Conservation (phyloP, 371 early-diverging fungal genomes). For the Mortierella polycephala region DNA sequence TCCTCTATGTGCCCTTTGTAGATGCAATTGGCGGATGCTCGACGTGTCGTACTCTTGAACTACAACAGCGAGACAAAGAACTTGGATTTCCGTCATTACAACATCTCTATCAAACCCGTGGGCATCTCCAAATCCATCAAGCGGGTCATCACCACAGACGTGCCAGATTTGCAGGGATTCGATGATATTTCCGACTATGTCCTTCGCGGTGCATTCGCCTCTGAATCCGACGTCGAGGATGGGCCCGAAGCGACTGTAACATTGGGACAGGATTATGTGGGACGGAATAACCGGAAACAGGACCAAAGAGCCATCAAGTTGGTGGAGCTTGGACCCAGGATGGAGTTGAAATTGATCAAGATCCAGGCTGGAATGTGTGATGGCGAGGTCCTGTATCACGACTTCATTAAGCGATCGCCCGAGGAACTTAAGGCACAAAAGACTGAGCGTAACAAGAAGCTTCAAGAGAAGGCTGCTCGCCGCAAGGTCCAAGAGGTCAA, state of each 20-base stretch:
- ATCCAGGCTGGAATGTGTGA: constrained; percentile 92
- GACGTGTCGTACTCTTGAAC: constrained; percentile 92
- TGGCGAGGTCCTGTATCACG: constrained; percentile 93
- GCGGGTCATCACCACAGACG: constrained; percentile 73
- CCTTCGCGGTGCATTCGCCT: constrained; percentile 83
- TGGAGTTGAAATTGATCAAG: constrained; percentile 90
- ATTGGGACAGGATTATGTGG: constrained; percentile 82
- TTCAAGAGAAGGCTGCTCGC: constrained; percentile 73
- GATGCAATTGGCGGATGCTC: constrained; percentile 89
- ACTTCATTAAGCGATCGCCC: constrained; percentile 74
- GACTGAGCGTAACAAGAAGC: constrained; percentile 63
- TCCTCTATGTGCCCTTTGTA: constrained; percentile 26
- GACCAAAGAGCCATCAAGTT: constrained; percentile 90
- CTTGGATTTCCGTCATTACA: constrained; percentile 94
- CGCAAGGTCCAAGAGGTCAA: constrained; percentile 84
- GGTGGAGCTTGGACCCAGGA: constrained; percentile 92
- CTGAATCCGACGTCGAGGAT: constrained; percentile 95
- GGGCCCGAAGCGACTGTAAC: constrained; percentile 82
- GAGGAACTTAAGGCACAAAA: constrained; percentile 75
- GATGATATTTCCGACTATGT: constrained; percentile 95
- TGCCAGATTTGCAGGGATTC: constrained; percentile 83
- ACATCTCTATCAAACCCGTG: constrained; percentile 85
- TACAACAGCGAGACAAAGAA: constrained; percentile 84
- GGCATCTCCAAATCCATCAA: constrained; percentile 94
- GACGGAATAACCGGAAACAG: constrained; percentile 76